A percentile compares a stretch with the other conserved stretches of the same genome.
Evolutionary conservation across 2,329 filamentous ascomycete species (phyloP).

Genomic region (Sclerotinia subarctica): DNA sequence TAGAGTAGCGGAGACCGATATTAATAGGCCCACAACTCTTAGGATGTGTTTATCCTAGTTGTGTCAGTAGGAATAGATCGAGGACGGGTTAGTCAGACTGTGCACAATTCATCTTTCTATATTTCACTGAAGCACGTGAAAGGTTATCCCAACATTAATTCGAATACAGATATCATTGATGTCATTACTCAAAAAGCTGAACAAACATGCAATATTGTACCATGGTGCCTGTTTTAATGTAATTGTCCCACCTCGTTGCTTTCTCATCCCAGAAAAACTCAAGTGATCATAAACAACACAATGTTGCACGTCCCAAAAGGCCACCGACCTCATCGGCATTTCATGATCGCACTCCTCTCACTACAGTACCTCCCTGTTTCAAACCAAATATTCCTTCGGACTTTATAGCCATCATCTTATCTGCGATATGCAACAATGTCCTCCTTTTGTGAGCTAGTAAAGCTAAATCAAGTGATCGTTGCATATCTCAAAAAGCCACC

Average conservation of each 20-base stretch:
- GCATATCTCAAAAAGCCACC: neutral
- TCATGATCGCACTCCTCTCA: neutral
- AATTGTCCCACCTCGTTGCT: neutral
- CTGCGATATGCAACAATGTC: neutral
- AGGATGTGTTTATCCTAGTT: neutral
- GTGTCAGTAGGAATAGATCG: neutral
- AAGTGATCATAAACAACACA: neutral
- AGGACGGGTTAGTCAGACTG: too few species aligned
- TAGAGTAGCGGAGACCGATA: too few species aligned
- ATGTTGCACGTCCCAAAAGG: constrained; percentile 11
- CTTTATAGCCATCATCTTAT: neutral
- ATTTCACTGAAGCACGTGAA: neutral
- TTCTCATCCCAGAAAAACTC: neutral
- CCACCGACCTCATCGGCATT: neutral
- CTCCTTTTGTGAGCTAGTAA: neutral
- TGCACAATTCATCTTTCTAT: neutral
- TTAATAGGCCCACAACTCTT: neutral
- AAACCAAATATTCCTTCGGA: accelerated
- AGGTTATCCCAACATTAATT: too few species aligned
- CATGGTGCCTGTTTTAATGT: neutral
- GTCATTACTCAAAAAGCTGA: neutral
- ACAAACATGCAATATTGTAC: neutral
- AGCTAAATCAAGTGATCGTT: neutral
- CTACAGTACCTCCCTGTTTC: too few species aligned
- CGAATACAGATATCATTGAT: neutral